Conservation (phyloP, 805 yeast genomes). For the Candida glaebosa region DNA sequence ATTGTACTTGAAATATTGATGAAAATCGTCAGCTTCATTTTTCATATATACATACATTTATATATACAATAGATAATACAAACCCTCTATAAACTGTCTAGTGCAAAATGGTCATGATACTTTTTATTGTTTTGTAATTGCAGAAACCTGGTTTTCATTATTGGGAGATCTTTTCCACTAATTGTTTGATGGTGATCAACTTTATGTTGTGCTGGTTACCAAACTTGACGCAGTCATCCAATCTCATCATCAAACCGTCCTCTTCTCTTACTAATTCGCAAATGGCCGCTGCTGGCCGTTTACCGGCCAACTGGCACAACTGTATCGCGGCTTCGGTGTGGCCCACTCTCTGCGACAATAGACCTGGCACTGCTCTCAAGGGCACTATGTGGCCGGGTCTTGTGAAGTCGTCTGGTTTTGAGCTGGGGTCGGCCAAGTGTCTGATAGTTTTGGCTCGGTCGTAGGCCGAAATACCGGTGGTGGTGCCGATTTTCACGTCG, state of each 20-base stretch:
- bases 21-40: too few relatives aligned
- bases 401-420: conserved; percentile 64
- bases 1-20: conserved; percentile 48
- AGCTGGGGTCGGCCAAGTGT: conserved; percentile 58
- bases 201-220: conserved; percentile 59
- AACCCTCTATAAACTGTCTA: background rate
- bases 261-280: conserved; percentile 91
- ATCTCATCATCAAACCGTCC: conserved; percentile 94
- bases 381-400: conserved; percentile 96
- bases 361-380: conserved; percentile 83
- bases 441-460: conserved; percentile 86
- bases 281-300: conserved; percentile 84
- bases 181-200: conserved; percentile 73
- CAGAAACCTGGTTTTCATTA: too few relatives aligned
- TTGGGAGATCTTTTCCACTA: conserved; percentile 49
- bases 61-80: background rate
- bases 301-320: conserved; percentile 69
- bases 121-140: too few relatives aligned
- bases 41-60: conserved; percentile 1
- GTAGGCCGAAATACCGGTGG: conserved; percentile 94
- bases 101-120: too few relatives aligned
- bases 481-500: conserved; percentile 82
- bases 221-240: conserved; percentile 78
- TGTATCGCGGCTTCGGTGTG: conserved; percentile 98
- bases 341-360: conserved; percentile 78